Conservation (phyloP, 345 rosid species). For the Pseudoturritis turrita region DNA sequence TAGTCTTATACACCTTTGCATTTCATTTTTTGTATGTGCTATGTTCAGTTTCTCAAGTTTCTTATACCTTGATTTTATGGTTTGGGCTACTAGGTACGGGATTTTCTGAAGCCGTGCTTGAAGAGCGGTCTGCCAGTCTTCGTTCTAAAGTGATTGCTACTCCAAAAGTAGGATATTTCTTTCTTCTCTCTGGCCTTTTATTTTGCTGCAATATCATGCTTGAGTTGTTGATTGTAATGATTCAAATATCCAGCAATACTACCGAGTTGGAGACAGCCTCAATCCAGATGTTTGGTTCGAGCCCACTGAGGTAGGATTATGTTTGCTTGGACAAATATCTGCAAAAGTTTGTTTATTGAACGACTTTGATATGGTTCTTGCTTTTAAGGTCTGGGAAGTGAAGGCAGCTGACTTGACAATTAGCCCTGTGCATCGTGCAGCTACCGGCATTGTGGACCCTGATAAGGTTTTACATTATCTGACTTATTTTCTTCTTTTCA, state of each 20-base stretch:
- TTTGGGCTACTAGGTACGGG: constrained; percentile 62
- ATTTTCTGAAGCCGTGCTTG: constrained; percentile 78
- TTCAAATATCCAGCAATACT: constrained; percentile 58
- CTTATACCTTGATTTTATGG: neutral
- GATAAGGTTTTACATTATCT: constrained; percentile 57
- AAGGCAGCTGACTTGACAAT: constrained; percentile 95
- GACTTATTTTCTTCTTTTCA: neutral
- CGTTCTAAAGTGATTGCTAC: constrained; percentile 66
- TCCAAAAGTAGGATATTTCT: constrained; percentile 61
- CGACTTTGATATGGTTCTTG: neutral
- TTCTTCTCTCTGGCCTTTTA: neutral
- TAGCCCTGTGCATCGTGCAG: constrained; percentile 92
- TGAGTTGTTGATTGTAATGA: neutral
- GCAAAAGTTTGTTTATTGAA: neutral
- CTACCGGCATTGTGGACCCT: constrained; percentile 73
- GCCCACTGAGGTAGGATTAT: constrained; percentile 65
- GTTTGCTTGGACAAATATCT: neutral
- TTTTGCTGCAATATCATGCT: constrained; percentile 2
- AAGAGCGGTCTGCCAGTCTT: constrained; percentile 79
- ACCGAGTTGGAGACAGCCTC: constrained; percentile 54
- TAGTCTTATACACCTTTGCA: constrained; percentile 17
- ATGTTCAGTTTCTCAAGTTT: neutral
- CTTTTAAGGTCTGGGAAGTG: constrained; percentile 93
- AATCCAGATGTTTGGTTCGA: constrained; percentile 96
- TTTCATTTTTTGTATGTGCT: neutral